A percentile compares a stretch with the other conserved stretches of the same genome.
Evolutionary conservation across 2,329 filamentous ascomycete genomes (phyloP).

Genomic region (Calonectria hawksworthii): DNA sequence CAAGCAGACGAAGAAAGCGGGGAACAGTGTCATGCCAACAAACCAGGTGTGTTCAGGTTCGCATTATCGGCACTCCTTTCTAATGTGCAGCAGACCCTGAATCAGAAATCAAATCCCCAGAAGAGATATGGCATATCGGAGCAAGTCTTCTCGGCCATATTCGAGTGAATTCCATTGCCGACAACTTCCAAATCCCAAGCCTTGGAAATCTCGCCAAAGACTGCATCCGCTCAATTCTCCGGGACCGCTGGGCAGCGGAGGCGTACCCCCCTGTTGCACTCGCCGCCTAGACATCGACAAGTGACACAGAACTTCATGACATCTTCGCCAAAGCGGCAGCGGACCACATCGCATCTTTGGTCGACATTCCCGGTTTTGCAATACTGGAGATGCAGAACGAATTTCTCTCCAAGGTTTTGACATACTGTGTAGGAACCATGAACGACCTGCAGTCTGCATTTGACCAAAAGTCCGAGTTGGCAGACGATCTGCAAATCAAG

Average conservation of each 20-base stretch:
- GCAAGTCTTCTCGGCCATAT: slow-evolving; percentile 34
- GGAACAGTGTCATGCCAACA: not conserved
- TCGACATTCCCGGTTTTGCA: not conserved
- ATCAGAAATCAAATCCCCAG: not conserved
- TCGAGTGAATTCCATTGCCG: slow-evolving; percentile 37
- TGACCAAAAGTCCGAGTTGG: not conserved
- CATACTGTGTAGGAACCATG: not conserved
- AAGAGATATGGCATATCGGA: not conserved
- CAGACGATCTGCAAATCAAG: not conserved
- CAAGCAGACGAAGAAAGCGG: not conserved
- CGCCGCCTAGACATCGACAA: not conserved
- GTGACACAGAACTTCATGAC: not conserved
- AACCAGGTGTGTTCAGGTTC: not conserved
- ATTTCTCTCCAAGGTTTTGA: not conserved
- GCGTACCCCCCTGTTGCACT: slow-evolving; percentile 7
- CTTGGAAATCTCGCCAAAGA: slow-evolving; percentile 29
- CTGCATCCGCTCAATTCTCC: slow-evolving; percentile 20
- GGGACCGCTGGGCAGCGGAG: not conserved
- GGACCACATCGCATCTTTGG: not conserved
- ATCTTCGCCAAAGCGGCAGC: not conserved
- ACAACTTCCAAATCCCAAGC: slow-evolving; percentile 35
- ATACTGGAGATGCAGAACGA: not conserved
- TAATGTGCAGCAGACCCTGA: not conserved
- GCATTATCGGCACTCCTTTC: not conserved
- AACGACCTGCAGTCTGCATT: not conserved